phyloP scores from a whole-genome alignment of 768 basidiomycete species.

The Lenzites betulinus region DNA sequence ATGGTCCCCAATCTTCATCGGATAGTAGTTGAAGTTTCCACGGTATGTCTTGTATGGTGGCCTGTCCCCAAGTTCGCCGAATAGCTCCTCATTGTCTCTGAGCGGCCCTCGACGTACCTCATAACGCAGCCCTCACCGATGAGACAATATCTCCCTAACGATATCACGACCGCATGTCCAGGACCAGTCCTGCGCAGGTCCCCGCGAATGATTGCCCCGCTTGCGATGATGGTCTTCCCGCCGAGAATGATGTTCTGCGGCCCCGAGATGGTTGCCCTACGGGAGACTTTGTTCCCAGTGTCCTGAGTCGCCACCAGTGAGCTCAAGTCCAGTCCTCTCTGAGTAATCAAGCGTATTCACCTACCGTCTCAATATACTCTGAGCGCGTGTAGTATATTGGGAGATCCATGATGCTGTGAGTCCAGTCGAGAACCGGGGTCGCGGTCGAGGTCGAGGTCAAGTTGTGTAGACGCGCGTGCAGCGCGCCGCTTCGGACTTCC shows the following conservation, averaged over 20 bases:
- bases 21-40: conserved; percentile 94
- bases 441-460: conserved; percentile 8
- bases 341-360: conserved; percentile 5
- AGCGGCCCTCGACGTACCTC: conserved; percentile 48
- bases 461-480: conserved; percentile 9
- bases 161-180: conserved; percentile 92
- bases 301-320: conserved; percentile 53
- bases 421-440: background rate
- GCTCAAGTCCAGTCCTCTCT: background rate
- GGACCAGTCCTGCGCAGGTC: conserved; percentile 88
- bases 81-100: background rate
- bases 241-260: conserved; percentile 97
- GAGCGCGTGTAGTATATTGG: conserved; percentile 78
- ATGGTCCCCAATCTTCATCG: conserved; percentile 95
- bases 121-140: conserved; percentile 90
- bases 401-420: conserved; percentile 52
- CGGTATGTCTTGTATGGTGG: conserved; percentile 90
- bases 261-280: conserved; percentile 87
- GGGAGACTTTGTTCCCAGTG: conserved; percentile 94
- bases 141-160: conserved; percentile 89
- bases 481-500: background rate
- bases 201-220: conserved; percentile 87
- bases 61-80: conserved; percentile 36
- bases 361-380: conserved; percentile 88
- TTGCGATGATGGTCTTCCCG: conserved; percentile 95